phyloP scores from a whole-genome alignment of 2,329 filamentous ascomycete genomes.

The Monilinia vaccinii-corymbosi region DNA sequence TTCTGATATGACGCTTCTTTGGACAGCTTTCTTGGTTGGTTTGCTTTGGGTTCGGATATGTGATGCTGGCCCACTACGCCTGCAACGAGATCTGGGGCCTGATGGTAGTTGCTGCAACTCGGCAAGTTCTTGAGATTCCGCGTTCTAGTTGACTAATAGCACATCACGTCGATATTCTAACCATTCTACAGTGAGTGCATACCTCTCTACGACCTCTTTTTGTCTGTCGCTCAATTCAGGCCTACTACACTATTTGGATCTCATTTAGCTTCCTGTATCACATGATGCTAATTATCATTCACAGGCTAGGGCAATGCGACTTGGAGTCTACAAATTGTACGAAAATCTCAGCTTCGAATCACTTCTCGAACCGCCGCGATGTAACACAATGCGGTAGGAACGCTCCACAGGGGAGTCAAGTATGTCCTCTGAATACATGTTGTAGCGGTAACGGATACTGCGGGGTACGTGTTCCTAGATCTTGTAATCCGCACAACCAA shows the following conservation, averaged over 20 bases:
- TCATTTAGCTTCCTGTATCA: not conserved
- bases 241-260: not conserved
- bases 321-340: not conserved
- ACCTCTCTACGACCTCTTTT: not conserved
- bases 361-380: slow-evolving; percentile 13
- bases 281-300: not conserved
- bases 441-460: slow-evolving; percentile 9
- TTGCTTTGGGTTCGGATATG: not conserved
- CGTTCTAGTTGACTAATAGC: not conserved
- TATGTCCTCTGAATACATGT: slow-evolving; percentile 7
- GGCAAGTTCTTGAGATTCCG: not conserved
- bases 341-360: not conserved
- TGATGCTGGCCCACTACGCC: not conserved
- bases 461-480: not conserved
- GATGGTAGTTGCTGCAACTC: not conserved
- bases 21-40: not conserved
- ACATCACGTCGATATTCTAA: not conserved
- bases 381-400: slow-evolving; percentile 6
- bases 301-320: not conserved
- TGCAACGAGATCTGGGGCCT: not conserved
- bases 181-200: not conserved
- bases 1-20: not conserved
- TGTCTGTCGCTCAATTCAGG: too few relatives aligned
- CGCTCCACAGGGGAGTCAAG: not conserved
- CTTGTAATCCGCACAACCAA: too few relatives aligned